Percentiles rank a stretch among this genome's conserved stretches.
phyloP scores from a whole-genome alignment of 75 land plant genomes.

The Ceratopteris richardii region DNA sequence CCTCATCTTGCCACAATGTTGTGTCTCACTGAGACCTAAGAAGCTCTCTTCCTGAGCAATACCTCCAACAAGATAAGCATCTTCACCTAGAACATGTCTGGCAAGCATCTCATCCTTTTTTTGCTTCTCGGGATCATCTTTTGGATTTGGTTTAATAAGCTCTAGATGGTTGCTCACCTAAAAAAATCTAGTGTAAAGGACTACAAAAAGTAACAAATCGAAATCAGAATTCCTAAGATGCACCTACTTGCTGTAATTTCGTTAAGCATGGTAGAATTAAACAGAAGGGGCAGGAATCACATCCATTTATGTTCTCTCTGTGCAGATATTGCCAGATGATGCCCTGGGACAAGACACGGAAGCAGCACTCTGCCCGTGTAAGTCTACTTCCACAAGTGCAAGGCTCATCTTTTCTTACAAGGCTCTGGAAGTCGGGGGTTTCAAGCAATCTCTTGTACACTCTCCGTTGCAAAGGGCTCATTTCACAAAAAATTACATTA shows the following conservation, averaged over 20 bases:
- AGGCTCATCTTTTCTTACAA: constrained; percentile 71
- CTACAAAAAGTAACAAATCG: no score
- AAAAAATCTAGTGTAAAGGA: neutral
- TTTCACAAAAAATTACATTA: constrained; percentile 91
- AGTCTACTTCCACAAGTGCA: constrained; percentile 91
- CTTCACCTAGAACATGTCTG: constrained; percentile 60
- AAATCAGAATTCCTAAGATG: no score
- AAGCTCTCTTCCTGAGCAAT: constrained; percentile 69
- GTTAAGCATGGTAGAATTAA: constrained; percentile 88
- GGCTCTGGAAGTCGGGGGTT: constrained; percentile 78
- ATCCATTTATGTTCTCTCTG: constrained; percentile 68
- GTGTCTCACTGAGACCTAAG: constrained; percentile 74
- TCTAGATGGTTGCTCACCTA: constrained; percentile 98
- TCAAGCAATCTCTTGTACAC: constrained; percentile 71
- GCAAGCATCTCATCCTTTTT: constrained; percentile 76
- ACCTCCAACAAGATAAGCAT: constrained; percentile 72
- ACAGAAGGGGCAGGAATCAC: constrained; percentile 90
- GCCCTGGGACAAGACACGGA: constrained; percentile 68
- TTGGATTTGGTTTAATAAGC: constrained; percentile 81
- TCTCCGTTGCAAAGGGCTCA: constrained; percentile 87
- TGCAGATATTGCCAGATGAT: constrained; percentile 87
- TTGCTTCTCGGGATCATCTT: constrained; percentile 77
- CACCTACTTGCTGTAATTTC: constrained; percentile 88
- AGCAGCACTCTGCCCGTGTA: constrained; percentile 79
- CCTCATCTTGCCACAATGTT: constrained; percentile 93